Evolutionary conservation across 805 yeast genomes (phyloP).

Genomic region (Starmerella apicola): DNA sequence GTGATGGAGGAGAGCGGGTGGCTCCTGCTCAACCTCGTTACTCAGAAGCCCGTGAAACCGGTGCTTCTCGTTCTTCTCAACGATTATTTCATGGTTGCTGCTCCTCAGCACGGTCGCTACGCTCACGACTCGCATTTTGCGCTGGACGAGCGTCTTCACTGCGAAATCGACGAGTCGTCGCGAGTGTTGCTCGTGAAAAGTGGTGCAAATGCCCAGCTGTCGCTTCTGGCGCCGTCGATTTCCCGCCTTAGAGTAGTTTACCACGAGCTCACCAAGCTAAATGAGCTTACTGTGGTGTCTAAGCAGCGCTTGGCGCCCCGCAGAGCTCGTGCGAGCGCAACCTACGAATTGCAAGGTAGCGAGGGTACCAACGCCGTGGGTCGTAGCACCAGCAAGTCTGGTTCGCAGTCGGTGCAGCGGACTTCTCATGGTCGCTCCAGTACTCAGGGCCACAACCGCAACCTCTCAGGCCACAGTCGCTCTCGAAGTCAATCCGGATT

Average conservation of each 20-base stretch:
- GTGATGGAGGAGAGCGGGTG: slow-evolving; percentile 70
- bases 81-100: slow-evolving; percentile 65
- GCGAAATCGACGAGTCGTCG: slow-evolving; percentile 20
- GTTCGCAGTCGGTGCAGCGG: not conserved
- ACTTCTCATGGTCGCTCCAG: not conserved
- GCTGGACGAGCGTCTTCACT: slow-evolving; percentile 40
- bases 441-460: not conserved
- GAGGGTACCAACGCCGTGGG: not conserved
- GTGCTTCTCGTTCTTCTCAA: slow-evolving; percentile 66
- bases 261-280: slow-evolving; percentile 11
- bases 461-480: not conserved
- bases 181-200: slow-evolving; percentile 35
- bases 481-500: not conserved
- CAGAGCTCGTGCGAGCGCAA: not conserved
- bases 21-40: slow-evolving; percentile 76
- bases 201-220: slow-evolving; percentile 32
- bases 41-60: slow-evolving; percentile 66
- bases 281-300: slow-evolving; percentile 9
- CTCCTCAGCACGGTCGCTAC: slow-evolving; percentile 40
- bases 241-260: slow-evolving; percentile 12
- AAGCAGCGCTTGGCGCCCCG: not conserved
- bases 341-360: not conserved
- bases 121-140: slow-evolving; percentile 75
- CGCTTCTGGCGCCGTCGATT: slow-evolving; percentile 13
- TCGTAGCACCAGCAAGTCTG: not conserved